Evolutionary conservation across 2,329 filamentous ascomycete species (phyloP).

Genomic region (Emericellopsis atlantica): DNA sequence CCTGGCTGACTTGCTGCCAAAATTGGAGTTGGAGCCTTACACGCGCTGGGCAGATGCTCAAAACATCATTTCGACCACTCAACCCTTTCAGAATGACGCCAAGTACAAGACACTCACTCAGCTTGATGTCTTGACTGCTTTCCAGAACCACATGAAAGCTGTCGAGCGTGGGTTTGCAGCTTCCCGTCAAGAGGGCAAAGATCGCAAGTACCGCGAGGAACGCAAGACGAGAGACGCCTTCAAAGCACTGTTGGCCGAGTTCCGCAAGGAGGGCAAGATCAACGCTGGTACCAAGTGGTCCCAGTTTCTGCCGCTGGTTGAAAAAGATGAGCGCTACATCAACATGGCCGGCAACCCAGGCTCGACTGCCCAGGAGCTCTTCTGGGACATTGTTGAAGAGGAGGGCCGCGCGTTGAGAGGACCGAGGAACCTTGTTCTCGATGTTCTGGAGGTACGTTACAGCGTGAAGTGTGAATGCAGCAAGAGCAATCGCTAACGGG

Average conservation of each 20-base stretch:
- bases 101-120: conserved; percentile 79
- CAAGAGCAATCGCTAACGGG: conserved; percentile 4
- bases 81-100: conserved; percentile 66
- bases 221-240: conserved; percentile 80
- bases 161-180: conserved; percentile 90
- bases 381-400: conserved; percentile 92
- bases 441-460: conserved; percentile 72
- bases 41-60: conserved; percentile 91
- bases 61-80: conserved; percentile 63
- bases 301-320: conserved; percentile 61
- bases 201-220: conserved; percentile 65
- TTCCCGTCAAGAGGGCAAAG: conserved; percentile 76
- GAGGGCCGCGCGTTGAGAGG: conserved; percentile 79
- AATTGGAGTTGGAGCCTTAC: conserved; percentile 78
- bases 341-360: conserved; percentile 75
- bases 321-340: conserved; percentile 70
- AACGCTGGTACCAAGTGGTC: conserved; percentile 87
- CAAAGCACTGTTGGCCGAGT: conserved; percentile 58
- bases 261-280: conserved; percentile 66
- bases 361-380: conserved; percentile 79
- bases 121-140: conserved; percentile 81
- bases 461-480: not conserved
- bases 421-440: conserved; percentile 70
- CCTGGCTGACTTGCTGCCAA: conserved; percentile 63
- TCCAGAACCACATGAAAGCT: conserved; percentile 89